A percentile compares a stretch with the other conserved stretches of the same genome.
Evolutionary conservation across 768 basidiomycete species (phyloP).

Genomic region (Leccinum fibrillosum): DNA sequence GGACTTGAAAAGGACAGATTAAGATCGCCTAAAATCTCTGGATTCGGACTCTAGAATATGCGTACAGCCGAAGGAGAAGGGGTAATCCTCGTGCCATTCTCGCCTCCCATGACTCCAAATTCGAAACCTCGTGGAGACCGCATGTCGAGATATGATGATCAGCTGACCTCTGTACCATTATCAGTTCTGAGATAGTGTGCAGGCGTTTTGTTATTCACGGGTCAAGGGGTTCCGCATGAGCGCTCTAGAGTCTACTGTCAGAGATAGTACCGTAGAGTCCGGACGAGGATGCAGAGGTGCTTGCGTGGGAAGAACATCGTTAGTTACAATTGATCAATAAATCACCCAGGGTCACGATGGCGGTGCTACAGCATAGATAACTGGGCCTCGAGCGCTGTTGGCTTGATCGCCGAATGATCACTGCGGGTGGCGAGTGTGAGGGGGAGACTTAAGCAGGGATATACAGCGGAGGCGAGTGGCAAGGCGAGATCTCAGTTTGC

Average conservation of each 20-base stretch:
- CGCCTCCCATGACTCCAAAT: constrained; percentile 10
- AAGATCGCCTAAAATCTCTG: background rate
- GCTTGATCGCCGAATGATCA: constrained; percentile 11
- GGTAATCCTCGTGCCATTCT: constrained; percentile 9
- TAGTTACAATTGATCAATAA: constrained; percentile 1
- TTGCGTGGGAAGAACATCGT: background rate
- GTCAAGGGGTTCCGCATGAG: constrained; percentile 5
- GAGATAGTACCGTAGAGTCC: background rate
- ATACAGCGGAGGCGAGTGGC: background rate
- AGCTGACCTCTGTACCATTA: constrained; percentile 12
- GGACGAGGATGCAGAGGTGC: background rate
- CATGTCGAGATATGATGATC: constrained; percentile 23
- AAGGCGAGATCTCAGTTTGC: background rate
- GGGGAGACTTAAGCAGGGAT: background rate
- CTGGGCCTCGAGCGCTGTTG: constrained; percentile 8
- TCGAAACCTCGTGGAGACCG: constrained; percentile 23
- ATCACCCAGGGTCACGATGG: constrained; percentile 13
- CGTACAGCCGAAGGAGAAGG: constrained; percentile 3
- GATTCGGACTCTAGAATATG: background rate
- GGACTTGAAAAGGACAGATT: constrained; percentile 17
- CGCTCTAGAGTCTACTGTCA: background rate
- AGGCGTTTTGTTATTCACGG: background rate
- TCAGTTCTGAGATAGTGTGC: constrained; percentile 4
- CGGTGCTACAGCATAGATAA: constrained; percentile 5
- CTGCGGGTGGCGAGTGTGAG: background rate